phyloP scores from a whole-genome alignment of 441 rosid genomes.

The Populus hybrid region DNA sequence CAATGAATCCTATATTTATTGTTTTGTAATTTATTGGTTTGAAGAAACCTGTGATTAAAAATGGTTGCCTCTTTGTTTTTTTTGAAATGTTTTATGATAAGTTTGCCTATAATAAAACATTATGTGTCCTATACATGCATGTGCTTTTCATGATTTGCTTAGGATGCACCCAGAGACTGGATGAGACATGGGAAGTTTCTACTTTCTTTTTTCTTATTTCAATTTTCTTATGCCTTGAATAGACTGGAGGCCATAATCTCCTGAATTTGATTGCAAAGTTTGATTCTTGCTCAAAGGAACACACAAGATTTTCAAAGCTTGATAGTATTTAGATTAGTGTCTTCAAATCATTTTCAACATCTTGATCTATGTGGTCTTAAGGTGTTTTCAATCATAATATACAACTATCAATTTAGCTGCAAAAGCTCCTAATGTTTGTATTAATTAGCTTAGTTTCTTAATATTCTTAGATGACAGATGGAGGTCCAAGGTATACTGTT shows the following conservation, averaged over 20 bases:
- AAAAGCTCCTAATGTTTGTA: not conserved
- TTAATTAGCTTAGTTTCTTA: not conserved
- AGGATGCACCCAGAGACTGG: not conserved
- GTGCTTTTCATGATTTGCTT: not conserved
- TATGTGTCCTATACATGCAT: not conserved
- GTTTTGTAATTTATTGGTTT: not conserved
- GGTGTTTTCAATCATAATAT: not conserved
- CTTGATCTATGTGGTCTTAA: not conserved
- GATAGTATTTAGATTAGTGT: too few species aligned
- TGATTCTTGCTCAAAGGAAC: not conserved
- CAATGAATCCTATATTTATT: not conserved
- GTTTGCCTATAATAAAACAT: not conserved
- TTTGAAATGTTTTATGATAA: not conserved
- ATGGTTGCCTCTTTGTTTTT: not conserved
- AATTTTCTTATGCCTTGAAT: not conserved
- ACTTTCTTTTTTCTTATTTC: not conserved
- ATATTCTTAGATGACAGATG: constrained; percentile 51
- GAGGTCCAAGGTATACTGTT: constrained; percentile 46
- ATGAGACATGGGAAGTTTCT: not conserved
- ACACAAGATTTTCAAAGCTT: not conserved
- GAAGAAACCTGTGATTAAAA: not conserved
- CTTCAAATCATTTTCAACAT: not conserved
- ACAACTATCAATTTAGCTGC: not conserved
- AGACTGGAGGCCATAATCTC: not conserved
- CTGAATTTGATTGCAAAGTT: not conserved